Percentiles rank a stretch among this genome's conserved stretches.
Evolutionary conservation across 805 yeast species (phyloP).

Genomic region (Torulaspora indica): DNA sequence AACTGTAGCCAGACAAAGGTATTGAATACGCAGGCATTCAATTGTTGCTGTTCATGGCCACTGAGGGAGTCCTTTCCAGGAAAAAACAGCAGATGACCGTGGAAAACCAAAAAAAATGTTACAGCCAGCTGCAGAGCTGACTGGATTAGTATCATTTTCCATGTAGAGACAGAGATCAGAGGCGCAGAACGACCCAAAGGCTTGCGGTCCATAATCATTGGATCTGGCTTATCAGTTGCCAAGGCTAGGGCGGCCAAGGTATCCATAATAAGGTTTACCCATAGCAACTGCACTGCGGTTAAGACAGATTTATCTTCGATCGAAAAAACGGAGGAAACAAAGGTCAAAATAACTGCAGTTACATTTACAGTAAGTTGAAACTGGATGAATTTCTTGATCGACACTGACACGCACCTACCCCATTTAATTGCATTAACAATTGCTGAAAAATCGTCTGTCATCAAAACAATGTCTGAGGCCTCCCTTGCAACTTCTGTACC

Average conservation of each 20-base stretch:
- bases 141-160: slow-evolving; percentile 97
- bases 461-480: slow-evolving; percentile 86
- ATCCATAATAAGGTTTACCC: slow-evolving; percentile 98
- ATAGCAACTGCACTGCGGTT: slow-evolving; percentile 93
- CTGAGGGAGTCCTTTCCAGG: slow-evolving; percentile 20
- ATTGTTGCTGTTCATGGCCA: slow-evolving; percentile 39
- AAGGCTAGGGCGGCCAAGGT: slow-evolving; percentile 95
- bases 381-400: slow-evolving; percentile 92
- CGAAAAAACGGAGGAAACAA: slow-evolving; percentile 87
- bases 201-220: slow-evolving; percentile 64
- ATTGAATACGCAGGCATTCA: slow-evolving; percentile 86
- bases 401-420: slow-evolving; percentile 95
- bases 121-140: slow-evolving; percentile 69
- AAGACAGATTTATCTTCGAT: slow-evolving; percentile 76
- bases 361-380: slow-evolving; percentile 94
- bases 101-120: slow-evolving; percentile 75
- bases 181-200: slow-evolving; percentile 82
- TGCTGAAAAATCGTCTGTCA: slow-evolving; percentile 91
- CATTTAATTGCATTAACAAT: slow-evolving; percentile 96
- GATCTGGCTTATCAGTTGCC: slow-evolving; percentile 96
- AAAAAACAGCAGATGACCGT: slow-evolving; percentile 57
- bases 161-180: slow-evolving; percentile 84
- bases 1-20: slow-evolving; percentile 97
- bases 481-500: slow-evolving; percentile 99
- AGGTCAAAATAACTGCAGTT: slow-evolving; percentile 92